Base-by-base conservation (phyloP, 345 rosid species). In the Eucalyptus camaldulensis region DNA sequence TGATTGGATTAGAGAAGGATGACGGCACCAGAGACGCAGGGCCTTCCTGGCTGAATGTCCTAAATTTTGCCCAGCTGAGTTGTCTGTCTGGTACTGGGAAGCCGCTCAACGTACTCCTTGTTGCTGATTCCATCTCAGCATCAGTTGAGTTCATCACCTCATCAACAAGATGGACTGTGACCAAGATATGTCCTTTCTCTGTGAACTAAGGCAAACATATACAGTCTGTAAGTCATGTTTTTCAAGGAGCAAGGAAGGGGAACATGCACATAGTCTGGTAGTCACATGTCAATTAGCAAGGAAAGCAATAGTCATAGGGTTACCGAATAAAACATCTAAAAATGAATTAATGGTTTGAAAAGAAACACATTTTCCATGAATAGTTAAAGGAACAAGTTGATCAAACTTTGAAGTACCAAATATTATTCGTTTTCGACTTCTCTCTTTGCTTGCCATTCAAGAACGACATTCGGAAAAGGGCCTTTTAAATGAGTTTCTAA, bases 121-220 rank as follows among this genome's bases (percentile, higher is more conserved):
- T 80, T 45, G 95, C 92, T 87, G 93, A 89, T 90, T 92, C 93
- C 65, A 93, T 93, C 92, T 94, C 97, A 49, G 92, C 93, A 60
- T 95, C 94, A 12, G 87, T 90, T 3, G 92, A 91, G 88, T 94
- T 94, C 51, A 92, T 87, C 87, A 95, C 92, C 94, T 97, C 99
- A 91, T 95, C 98, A 43, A 96, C 96, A 90, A 96, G 96, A 93
- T 95, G 93, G 90, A 97, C 98, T 58, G 96, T 95, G 72, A 95
- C 96, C 91, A 94, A 94, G 91, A 96, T 94, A 92, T 97, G 99
- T 60, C 99, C 99, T 91, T 91, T 96, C 91, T 96, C 96, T 13
- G 99, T 96, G 93, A 97, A 97, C 99, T 97, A 94, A 88, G 56
- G 50, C 89, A 88, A 47, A 72, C 81, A 87, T 8, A 88, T 86